Evolutionary conservation across 75 land plant genomes (phyloP), one percentile per base, ranked within the genome.

Genomic region (Picea glauca): DNA sequence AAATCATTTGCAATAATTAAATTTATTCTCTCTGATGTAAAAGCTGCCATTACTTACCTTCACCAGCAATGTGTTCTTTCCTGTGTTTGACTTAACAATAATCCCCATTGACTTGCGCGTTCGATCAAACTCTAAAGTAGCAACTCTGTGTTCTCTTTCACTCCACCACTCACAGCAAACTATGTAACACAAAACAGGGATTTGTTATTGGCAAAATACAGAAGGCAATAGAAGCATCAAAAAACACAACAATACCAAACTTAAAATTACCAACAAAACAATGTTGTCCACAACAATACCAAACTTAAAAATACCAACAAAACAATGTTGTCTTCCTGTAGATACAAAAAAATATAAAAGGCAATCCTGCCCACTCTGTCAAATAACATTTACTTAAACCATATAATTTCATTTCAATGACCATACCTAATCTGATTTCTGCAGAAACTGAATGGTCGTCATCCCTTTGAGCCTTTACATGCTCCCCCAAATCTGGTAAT

Each of bases 71-170:
- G 83, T 80, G 58, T 92, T 93, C 54, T 77, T 84, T 63, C 91
- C 92, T 23, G 88, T 74, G 11, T 46, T 63, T 21, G 94, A 92
- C 26, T 80, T 84, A 11, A 82, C 97, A 87, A 96, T 89, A 13
- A 96, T 92, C 30, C 99, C 91, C 99, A 96, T 96, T 13, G 99
- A 96, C 64, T 96, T 96, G 78, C 99, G 74, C 72, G 81, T 85
- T 23, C 99, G 93, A 75, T 93, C 99, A 82, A 96, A 96, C 86
- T 96, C 99, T 64, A 96, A 88, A 62, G 94, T 93, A 35, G 88
- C 96, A 81, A 95, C 72, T 33, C 98, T 83, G 3, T 74, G 60
- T 67, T 79, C 84, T 60, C 67, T 75, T 20, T 78, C 75, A 77
- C 79, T 92, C 95, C 98, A 97, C 77, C 72, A 72, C 65, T 91